Base-by-base conservation (phyloP, 148 eudicot genomes). In the Chenopodium suecicum region DNA sequence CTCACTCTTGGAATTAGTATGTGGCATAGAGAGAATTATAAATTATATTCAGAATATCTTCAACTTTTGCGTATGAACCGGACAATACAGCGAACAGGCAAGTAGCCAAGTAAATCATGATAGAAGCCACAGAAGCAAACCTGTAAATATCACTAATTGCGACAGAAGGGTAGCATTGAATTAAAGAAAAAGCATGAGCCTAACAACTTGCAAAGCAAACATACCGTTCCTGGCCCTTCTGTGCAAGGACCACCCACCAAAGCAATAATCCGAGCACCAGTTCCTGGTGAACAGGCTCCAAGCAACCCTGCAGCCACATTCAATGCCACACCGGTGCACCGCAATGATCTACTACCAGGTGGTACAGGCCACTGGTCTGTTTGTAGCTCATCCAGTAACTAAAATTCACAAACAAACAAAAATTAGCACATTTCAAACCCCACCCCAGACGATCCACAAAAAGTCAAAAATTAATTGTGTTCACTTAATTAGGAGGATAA, bases 181-280 rank as follows among this genome's bases (percentile, higher is more conserved):
- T 32, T 2, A 14, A 79, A 65, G 11, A 6, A 29, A 66, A 16
- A 37, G 63, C 65, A 37, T 52, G 27, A 83, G 44, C 13, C 44
- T 1, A 80, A 80, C 29, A 76, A 70, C 10, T 25, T 12, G 67
- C 14, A 74, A 14, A 70, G 77, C 29, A 63, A 77, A 78, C 90
- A 76, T 90, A 95, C 99, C 84, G 93, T 76, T 76, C 99, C 99
- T 3, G 99, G 98, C 52, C 99, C 99, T 88, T 95, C 99, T 9
- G 99, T 95, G 88, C 99, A 95, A 58, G 99, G 99, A 81, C 99
- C 99, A 22, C 99, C 99, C 16, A 94, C 98, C 82, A 95, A 87
- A 80, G 95, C 97, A 50, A 95, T 82, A 78, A 95, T 95, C 56
- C 99, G 86, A 82, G 95, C 99, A 79, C 97, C 85, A 34, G 98